phyloP scores from a whole-genome alignment of 169 alveolate species.

The Plasmodium berghei region DNA sequence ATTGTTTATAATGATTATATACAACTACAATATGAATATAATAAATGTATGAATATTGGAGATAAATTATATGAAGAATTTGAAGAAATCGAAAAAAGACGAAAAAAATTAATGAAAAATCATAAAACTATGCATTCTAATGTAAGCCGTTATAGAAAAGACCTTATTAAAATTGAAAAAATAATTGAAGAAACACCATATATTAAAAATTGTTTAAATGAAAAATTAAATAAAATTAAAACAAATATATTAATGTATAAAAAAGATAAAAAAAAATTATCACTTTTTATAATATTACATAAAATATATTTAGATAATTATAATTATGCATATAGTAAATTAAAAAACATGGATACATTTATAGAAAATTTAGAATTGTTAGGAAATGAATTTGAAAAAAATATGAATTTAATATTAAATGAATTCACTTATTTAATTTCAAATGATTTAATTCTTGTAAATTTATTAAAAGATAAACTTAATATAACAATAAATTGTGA shows the following conservation, averaged over 20 bases:
- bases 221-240: conserved; percentile 27
- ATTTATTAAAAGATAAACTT: background rate
- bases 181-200: conserved; percentile 68
- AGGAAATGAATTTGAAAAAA: conserved; percentile 35
- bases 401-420: conserved; percentile 12
- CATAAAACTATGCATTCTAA: conserved; percentile 20
- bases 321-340: conserved; percentile 13
- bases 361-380: conserved; percentile 31
- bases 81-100: conserved; percentile 38
- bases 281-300: conserved; percentile 21
- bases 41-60: conserved; percentile 17
- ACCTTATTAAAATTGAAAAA: conserved; percentile 39
- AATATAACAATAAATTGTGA: conserved; percentile 20
- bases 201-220: conserved; percentile 34
- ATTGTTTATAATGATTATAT: conserved; percentile 44
- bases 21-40: conserved; percentile 45
- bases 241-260: conserved; percentile 9
- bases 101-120: conserved; percentile 14
- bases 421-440: conserved; percentile 11
- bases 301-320: conserved; percentile 41
- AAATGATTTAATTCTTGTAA: conserved; percentile 13
- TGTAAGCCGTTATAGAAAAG: conserved; percentile 57
- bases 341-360: conserved; percentile 23
- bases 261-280: conserved; percentile 53
- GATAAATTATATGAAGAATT: conserved; percentile 45